Base-by-base conservation (phyloP, 1,284 basidiomycete species). In the Puccinia horiana region DNA sequence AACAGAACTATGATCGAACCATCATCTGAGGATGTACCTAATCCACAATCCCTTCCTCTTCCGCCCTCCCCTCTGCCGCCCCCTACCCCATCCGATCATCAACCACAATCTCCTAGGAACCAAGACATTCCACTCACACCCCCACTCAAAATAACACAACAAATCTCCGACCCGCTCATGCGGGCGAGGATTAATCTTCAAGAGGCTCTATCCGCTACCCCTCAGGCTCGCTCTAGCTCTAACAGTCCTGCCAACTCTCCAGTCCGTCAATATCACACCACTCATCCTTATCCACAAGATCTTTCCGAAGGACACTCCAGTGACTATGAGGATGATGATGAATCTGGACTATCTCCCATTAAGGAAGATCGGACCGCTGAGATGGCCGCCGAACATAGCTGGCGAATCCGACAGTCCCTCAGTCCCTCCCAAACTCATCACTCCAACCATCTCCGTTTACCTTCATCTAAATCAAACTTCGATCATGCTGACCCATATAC, bases 351-450 rank as follows among this genome's bases (percentile, higher is more conserved):
- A 23, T 75, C 70, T 14, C 79, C 79, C 18, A 81, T 81, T 52
- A 81, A 75, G 49, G 79, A 81, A 42, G 79, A 81, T 18, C 54
- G 79, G 5, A 81, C 79, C 58, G 79, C 79, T 67, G 79, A 81
- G 47, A 32, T 81, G 47, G 79, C 79, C 26, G 79, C 79, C 16
- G 79, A 81, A 35, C 79, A 72, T 32, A 81, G 69, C 29, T 80
- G 76, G 76, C 58, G 35, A 23, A 40, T 78, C 20, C 63, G 63
- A 26, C 78, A 72, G 1, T 2, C 18, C 32, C 37, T 47, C 20
- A 26, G 40, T n/a, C 40, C 74, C 5, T 37, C 23, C 26, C 14
- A 9, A 4, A 23, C 16, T 26, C 47, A n/a, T 26, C 29, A 12
- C n/a, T 18, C 49, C 35, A n/a, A 20, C 20, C 42, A 58, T 58